These are phyloP conservation scores for Leptomonas pyrrhocoris DNA, from an alignment of 208 protist species.

Conservation along the genomic window DNA sequence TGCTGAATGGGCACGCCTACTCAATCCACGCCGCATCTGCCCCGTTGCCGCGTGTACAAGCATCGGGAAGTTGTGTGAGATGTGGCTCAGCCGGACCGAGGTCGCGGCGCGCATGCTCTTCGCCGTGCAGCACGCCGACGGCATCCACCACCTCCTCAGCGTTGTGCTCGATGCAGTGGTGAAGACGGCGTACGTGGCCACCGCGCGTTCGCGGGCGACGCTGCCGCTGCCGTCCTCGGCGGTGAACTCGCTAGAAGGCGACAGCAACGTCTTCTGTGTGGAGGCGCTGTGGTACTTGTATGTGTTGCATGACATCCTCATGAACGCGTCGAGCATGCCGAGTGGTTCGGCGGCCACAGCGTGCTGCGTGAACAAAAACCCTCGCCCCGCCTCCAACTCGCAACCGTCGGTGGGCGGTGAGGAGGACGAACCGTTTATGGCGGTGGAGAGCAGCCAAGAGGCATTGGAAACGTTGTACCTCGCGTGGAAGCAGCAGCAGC, in stretches of 20 bases:
- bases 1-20: constrained; percentile 20
- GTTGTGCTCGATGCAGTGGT: constrained; percentile 76
- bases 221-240: not conserved
- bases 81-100: constrained; percentile 26
- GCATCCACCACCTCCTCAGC: constrained; percentile 61
- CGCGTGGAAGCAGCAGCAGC: not conserved
- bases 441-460: constrained; percentile 9
- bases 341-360: not conserved
- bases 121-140: constrained; percentile 65
- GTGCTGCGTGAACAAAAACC: constrained; percentile 29
- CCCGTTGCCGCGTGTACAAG: not conserved
- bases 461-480: constrained; percentile 27
- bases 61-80: constrained; percentile 8
- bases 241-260: not conserved
- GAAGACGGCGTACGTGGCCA: constrained; percentile 50
- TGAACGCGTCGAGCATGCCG: constrained; percentile 36
- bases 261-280: constrained; percentile 33
- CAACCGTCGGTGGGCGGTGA: not conserved
- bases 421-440: constrained; percentile 10
- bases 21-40: constrained; percentile 21
- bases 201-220: constrained; percentile 11
- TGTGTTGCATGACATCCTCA: constrained; percentile 53
- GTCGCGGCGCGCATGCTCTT: constrained; percentile 73
- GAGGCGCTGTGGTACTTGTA: constrained; percentile 51
- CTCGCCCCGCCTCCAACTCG: not conserved